phyloP scores from a whole-genome alignment of 1,139 yeast genomes.

The Kodamaea anthophila region DNA sequence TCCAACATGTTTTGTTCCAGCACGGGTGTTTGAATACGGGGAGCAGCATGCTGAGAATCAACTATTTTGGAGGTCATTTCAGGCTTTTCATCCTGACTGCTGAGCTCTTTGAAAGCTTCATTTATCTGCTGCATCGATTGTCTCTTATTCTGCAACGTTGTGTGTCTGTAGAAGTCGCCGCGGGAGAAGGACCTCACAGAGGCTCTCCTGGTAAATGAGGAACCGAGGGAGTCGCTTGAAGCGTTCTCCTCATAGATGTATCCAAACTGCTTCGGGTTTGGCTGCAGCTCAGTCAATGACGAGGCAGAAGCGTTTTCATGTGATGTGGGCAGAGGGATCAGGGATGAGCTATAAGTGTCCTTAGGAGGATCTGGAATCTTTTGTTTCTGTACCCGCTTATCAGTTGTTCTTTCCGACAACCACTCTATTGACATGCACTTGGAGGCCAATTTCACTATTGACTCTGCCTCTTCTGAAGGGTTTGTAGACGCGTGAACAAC shows the following conservation, averaged over 20 bases:
- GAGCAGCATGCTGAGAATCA: no score
- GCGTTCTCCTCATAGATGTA: slow-evolving; percentile 1
- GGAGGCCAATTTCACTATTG: slow-evolving; percentile 53
- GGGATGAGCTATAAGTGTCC: slow-evolving; percentile 4
- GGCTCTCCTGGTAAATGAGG: slow-evolving; percentile 27
- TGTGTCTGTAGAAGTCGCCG: slow-evolving; percentile 34
- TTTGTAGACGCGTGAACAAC: slow-evolving; percentile 19
- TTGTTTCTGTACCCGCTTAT: not conserved
- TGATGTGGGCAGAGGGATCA: slow-evolving; percentile 1
- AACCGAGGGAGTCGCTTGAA: slow-evolving; percentile 17
- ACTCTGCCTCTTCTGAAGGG: slow-evolving; percentile 19
- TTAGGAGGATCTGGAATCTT: not conserved
- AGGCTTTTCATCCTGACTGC: no score
- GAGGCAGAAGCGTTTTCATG: slow-evolving; percentile 15
- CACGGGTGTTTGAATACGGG: slow-evolving; percentile 2
- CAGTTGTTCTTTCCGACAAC: slow-evolving; percentile 26
- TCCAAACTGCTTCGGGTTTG: not conserved
- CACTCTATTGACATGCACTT: slow-evolving; percentile 57
- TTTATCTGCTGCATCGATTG: slow-evolving; percentile 5
- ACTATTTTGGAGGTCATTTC: no score
- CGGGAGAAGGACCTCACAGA: slow-evolving; percentile 33
- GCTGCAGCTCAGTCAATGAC: slow-evolving; percentile 1
- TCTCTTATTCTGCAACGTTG: slow-evolving; percentile 24
- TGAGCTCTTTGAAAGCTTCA: not conserved
- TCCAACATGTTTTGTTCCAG: slow-evolving; percentile 17